A percentile compares a stretch with the other conserved stretches of the same genome.
These are phyloP conservation scores for Phytopythium delawarense DNA, from an alignment of 352 stramenopile genomes.

Conservation along the genomic window DNA sequence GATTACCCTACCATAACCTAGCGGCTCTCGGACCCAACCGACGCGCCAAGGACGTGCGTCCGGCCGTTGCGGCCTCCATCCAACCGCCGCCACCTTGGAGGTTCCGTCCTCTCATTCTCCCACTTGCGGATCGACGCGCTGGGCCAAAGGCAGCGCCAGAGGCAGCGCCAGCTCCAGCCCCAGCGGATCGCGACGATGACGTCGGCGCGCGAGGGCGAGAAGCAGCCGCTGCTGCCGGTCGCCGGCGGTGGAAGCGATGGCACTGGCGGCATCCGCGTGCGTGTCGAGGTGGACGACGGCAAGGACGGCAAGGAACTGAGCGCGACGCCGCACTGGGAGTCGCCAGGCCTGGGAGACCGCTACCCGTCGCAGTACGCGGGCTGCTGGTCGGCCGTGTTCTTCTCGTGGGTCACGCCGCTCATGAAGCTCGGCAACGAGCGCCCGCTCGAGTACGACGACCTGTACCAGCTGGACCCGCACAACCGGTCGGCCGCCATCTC, in stretches of 20 bases:
- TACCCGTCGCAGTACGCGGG: conserved; percentile 51
- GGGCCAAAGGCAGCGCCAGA: neutral
- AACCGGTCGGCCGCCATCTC: conserved; percentile 58
- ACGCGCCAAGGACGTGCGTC: neutral
- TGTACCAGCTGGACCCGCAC: conserved; percentile 77
- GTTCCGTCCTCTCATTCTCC: neutral
- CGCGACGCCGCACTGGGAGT: conserved; percentile 14
- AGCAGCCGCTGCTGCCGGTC: conserved; percentile 19
- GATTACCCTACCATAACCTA: neutral
- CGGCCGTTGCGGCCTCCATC: neutral
- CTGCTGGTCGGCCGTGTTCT: conserved; percentile 66
- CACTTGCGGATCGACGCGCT: conserved; percentile 5
- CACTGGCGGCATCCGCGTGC: neutral
- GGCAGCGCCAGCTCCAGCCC: neutral
- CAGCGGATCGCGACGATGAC: neutral
- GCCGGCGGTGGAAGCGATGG: neutral
- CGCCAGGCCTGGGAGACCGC: conserved; percentile 44
- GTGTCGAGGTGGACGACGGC: conserved; percentile 1
- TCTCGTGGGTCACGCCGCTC: conserved; percentile 86
- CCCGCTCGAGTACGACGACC: conserved; percentile 73
- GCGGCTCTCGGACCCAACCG: neutral
- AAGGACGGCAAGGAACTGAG: conserved; percentile 6
- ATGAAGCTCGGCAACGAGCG: conserved; percentile 81
- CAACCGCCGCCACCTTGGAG: too few relatives aligned
- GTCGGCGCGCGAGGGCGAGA: conserved; percentile 18